Conservation (phyloP, 192 early-diverging fungal genomes). For the Gigaspora rosea region DNA sequence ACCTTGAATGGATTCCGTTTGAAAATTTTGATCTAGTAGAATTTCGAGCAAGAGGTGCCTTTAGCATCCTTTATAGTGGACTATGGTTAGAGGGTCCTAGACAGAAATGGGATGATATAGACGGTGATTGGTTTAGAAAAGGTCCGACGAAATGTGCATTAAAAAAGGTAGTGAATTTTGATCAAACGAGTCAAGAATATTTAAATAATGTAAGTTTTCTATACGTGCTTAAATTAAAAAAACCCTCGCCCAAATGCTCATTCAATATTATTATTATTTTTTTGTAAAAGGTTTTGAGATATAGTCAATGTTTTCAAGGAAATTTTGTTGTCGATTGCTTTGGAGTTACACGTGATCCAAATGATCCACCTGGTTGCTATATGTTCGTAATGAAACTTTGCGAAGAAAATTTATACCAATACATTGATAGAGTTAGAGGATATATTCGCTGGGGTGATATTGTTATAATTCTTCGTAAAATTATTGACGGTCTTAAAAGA, state of each 20-base stretch:
- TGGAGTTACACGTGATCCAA: neutral
- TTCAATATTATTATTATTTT: neutral
- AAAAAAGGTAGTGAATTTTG: neutral
- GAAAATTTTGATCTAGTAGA: neutral
- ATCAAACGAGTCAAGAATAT: neutral
- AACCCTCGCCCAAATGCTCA: too few relatives aligned
- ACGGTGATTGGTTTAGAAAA: neutral
- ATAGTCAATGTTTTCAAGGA: neutral
- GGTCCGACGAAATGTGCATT: constrained; percentile 12
- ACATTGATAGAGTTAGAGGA: neutral
- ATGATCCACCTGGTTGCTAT: too few relatives aligned
- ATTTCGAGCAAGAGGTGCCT: neutral
- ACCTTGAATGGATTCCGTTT: too few relatives aligned
- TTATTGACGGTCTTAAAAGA: neutral
- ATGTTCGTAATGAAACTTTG: neutral
- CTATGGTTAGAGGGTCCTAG: constrained; percentile 16
- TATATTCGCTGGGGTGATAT: neutral
- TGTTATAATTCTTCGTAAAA: neutral
- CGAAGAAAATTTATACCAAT: neutral
- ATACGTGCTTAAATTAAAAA: too few relatives aligned
- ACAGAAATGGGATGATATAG: neutral
- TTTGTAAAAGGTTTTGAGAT: neutral
- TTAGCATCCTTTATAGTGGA: neutral
- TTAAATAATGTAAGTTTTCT: too few relatives aligned
- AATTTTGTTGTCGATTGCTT: neutral